phyloP scores from a whole-genome alignment of 192 early-diverging fungal species.

The Linnemannia zychae region DNA sequence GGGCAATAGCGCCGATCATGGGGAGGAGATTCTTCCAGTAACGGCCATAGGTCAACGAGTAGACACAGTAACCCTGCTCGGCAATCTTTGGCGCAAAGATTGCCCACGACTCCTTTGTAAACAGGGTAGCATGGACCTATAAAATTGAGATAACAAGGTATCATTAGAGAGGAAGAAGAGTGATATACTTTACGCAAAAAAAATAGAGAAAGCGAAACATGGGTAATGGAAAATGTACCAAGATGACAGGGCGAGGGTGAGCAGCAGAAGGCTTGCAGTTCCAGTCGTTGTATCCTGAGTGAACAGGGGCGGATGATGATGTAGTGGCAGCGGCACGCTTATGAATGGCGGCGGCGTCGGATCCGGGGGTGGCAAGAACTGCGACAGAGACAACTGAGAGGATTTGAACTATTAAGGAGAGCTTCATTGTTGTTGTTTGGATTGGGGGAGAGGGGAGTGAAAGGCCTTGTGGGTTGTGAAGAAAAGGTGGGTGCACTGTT shows the following conservation, averaged over 20 bases:
- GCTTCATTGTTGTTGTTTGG: not conserved
- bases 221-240: slow-evolving; percentile 11
- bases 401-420: not conserved
- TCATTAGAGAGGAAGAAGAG: no score
- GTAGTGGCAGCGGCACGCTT: not conserved
- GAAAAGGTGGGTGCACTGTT: not conserved
- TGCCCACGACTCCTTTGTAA: not conserved
- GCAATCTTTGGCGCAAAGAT: slow-evolving; percentile 3
- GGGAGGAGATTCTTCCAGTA: not conserved
- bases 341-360: not conserved
- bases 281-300: slow-evolving; percentile 44
- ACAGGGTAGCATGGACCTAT: not conserved
- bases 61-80: not conserved
- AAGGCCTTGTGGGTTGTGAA: not conserved
- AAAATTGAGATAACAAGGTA: not conserved
- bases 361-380: not conserved
- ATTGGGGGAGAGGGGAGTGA: not conserved
- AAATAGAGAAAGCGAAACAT: no score
- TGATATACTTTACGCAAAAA: no score
- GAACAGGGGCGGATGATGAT: not conserved
- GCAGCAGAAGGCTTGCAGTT: slow-evolving; percentile 29
- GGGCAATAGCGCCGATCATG: not conserved
- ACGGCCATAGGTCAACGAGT: slow-evolving; percentile 1
- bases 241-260: slow-evolving; percentile 19
- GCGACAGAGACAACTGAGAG: not conserved